These are phyloP conservation scores for Boletus rubroflammeus DNA, from an alignment of 768 basidiomycete genomes.

Conservation along the genomic window DNA sequence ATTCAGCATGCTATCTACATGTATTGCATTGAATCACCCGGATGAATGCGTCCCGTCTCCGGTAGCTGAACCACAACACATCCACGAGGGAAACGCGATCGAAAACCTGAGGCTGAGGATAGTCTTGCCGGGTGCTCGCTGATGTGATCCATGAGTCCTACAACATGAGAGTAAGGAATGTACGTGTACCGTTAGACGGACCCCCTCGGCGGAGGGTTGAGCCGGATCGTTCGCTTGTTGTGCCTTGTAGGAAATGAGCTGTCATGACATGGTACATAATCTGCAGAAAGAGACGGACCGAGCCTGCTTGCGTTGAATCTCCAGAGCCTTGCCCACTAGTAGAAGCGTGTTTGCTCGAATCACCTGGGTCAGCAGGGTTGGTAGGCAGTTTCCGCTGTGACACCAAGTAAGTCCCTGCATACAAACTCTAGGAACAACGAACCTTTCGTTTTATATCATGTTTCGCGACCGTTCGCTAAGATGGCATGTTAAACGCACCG, in stretches of 20 bases:
- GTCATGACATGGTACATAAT: too few relatives aligned
- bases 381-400: background rate
- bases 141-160: too few relatives aligned
- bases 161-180: too few relatives aligned
- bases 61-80: background rate
- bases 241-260: background rate
- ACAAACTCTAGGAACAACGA: background rate
- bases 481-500: background rate
- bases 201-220: too few relatives aligned
- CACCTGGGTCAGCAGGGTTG: background rate
- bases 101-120: background rate
- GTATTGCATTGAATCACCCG: background rate
- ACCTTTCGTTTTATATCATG: background rate
- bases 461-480: background rate
- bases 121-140: background rate
- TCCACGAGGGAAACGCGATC: background rate
- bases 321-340: too few relatives aligned
- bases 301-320: too few relatives aligned
- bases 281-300: background rate
- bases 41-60: background rate
- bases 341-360: too few relatives aligned
- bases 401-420: background rate
- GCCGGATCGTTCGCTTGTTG: background rate
- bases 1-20: background rate
- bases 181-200: background rate